Percentiles rank a stretch among this genome's conserved stretches.
Evolutionary conservation across 352 stramenopile species (phyloP).

Genomic region (Pythium sp.): DNA sequence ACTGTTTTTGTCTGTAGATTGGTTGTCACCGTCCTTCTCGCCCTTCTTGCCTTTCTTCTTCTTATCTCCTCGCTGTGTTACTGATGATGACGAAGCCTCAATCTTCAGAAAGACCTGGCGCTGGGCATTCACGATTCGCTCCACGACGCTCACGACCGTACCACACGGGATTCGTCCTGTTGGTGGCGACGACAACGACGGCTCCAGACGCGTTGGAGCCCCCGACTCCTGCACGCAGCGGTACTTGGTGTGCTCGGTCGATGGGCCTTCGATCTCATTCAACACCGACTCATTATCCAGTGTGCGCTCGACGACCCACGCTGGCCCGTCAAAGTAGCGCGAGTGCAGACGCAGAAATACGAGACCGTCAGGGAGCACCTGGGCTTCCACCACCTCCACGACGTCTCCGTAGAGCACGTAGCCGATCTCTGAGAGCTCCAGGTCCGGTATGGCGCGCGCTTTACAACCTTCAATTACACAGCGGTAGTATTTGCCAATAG

Average conservation of each 20-base stretch:
- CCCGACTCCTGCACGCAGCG: conserved; percentile 71
- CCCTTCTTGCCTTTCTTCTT: neutral
- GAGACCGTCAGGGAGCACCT: conserved; percentile 40
- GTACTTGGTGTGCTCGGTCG: conserved; percentile 30
- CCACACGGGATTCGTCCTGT: conserved; percentile 62
- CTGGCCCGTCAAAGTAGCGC: conserved; percentile 65
- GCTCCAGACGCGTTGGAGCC: conserved; percentile 52
- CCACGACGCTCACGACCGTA: conserved; percentile 40
- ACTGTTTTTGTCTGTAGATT: neutral
- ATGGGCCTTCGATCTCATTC: conserved; percentile 56
- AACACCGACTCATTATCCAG: conserved; percentile 78
- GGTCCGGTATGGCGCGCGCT: conserved; percentile 41
- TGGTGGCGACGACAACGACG: conserved; percentile 51
- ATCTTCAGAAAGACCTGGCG: conserved; percentile 60
- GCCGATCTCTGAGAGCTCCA: conserved; percentile 60
- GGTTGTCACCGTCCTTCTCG: neutral
- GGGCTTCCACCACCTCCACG: conserved; percentile 59
- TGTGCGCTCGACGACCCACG: conserved; percentile 72
- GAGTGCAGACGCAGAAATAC: conserved; percentile 63
- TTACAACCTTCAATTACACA: conserved; percentile 83
- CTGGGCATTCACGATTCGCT: conserved; percentile 59
- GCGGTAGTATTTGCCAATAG: conserved; percentile 37
- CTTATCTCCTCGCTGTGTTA: neutral
- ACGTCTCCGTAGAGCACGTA: conserved; percentile 79
- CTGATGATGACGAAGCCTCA: neutral